Base-by-base conservation (phyloP, 345 rosid genomes). In the Citrus medica region DNA sequence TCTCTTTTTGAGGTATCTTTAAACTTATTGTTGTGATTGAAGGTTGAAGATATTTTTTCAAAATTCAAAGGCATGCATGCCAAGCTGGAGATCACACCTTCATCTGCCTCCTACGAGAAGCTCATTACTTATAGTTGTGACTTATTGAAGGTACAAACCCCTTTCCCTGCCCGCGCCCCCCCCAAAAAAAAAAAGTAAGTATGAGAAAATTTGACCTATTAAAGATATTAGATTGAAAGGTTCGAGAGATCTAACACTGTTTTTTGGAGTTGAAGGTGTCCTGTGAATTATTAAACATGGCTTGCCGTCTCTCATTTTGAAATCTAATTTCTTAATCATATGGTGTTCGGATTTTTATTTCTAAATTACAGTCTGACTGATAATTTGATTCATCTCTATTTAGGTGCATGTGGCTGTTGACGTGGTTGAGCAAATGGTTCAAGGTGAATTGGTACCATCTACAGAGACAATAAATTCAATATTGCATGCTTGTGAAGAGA, bases 401-500 rank as follows among this genome's bases (percentile, higher is more conserved):
- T 80, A 96, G 99, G 97, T 94, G 82, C 89, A 88, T 76, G 83
- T 71, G 30, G 98, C 98, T 71, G 87, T 96, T 84, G 95, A 90
- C 80, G 46, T 91, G 59, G 89, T 84, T 51, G 90, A 92, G 46
- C 79, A 87, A 82, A 90, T 94, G 90, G 82, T 83, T 80, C 84
- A 88, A 78, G 89, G 35, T 46, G 94, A 89, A 73, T 76, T 88
- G 81, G 68, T 82, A 46, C 51, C 92, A 83, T 86, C 93, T 7
- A 68, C 88, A 37, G 82, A 81, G 79, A 82, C 81, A 22, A 61
- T 96, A 64, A 81, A 90, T 73, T 75, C 86, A 33, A 63, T 94
- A 73, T 72, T 94, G 74, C 87, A 51, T 83, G 87, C 91, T 46
- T 64, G 79, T 78, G 97, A 94, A 46, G 90, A 86, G 68, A 83